A percentile compares a stretch with the other conserved stretches of the same genome.
These are phyloP conservation scores for Serendipita vermifera DNA, from an alignment of 768 basidiomycete genomes.

Conservation along the genomic window DNA sequence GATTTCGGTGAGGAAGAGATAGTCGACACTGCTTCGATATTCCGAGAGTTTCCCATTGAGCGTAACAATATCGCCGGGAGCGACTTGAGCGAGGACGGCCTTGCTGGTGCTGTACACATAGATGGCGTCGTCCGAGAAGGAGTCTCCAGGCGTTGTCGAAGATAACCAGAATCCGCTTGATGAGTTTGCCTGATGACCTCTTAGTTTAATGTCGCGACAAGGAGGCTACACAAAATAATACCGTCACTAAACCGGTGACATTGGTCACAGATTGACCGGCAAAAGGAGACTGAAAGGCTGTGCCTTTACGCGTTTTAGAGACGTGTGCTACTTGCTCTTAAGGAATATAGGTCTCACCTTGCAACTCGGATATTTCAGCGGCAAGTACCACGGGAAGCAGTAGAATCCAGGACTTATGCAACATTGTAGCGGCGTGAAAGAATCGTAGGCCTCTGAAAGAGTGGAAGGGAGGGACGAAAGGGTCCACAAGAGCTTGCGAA, in stretches of 20 bases:
- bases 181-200: slow-evolving; percentile 4
- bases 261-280: neutral
- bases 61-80: slow-evolving; percentile 37
- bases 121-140: slow-evolving; percentile 16
- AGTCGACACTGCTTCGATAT: slow-evolving; percentile 37
- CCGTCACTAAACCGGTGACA: neutral
- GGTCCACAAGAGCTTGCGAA: too few relatives aligned
- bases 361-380: neutral
- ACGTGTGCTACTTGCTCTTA: neutral
- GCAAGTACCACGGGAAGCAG: neutral
- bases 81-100: slow-evolving; percentile 27
- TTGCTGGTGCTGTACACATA: slow-evolving; percentile 34
- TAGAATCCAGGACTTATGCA: neutral
- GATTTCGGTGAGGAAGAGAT: slow-evolving; percentile 41
- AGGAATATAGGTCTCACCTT: neutral
- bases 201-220: too few relatives aligned
- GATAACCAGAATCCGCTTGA: neutral
- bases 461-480: neutral
- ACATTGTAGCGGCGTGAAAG: too few relatives aligned
- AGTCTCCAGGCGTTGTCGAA: neutral
- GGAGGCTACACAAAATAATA: too few relatives aligned
- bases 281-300: neutral
- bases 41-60: slow-evolving; percentile 36
- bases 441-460: too few relatives aligned
- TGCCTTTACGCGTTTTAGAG: neutral